Evolutionary conservation across 345 rosid species (phyloP).

Genomic region (Rubroshorea leprosula): DNA sequence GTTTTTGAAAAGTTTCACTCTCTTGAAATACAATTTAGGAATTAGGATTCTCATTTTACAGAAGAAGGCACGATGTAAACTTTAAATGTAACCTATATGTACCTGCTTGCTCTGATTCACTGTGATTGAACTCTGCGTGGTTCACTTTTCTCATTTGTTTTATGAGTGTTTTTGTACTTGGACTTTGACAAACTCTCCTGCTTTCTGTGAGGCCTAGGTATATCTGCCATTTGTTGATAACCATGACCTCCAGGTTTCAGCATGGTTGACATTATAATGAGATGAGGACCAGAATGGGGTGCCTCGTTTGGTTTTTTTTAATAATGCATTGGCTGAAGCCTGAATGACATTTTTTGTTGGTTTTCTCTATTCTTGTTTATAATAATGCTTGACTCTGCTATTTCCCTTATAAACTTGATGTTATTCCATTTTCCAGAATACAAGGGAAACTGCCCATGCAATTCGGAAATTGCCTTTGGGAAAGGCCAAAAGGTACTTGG

Average conservation of each 20-base stretch:
- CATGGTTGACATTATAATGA: not conserved
- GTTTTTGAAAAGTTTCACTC: too few species aligned
- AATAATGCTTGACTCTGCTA: not conserved
- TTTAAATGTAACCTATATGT: too few species aligned
- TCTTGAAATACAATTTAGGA: too few species aligned
- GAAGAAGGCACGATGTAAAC: too few species aligned
- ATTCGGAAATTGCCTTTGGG: slow-evolving; percentile 51
- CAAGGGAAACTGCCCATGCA: slow-evolving; percentile 65
- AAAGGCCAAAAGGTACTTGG: slow-evolving; percentile 71
- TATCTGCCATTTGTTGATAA: not conserved
- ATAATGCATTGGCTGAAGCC: not conserved
- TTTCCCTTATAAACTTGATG: not conserved
- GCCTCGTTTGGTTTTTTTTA: too few species aligned
- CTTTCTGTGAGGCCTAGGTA: not conserved
- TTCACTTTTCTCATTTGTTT: not conserved
- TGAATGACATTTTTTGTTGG: not conserved
- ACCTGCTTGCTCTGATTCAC: too few species aligned
- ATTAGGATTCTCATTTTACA: too few species aligned
- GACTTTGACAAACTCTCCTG: not conserved
- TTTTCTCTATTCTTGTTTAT: not conserved
- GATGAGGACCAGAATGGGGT: too few species aligned
- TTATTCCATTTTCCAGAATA: slow-evolving; percentile 36
- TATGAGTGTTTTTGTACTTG: not conserved
- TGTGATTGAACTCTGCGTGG: too few species aligned
- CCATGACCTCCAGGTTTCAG: not conserved